Base-by-base conservation (phyloP, 23 red algal species). In the Gracilaria domingensis region DNA sequence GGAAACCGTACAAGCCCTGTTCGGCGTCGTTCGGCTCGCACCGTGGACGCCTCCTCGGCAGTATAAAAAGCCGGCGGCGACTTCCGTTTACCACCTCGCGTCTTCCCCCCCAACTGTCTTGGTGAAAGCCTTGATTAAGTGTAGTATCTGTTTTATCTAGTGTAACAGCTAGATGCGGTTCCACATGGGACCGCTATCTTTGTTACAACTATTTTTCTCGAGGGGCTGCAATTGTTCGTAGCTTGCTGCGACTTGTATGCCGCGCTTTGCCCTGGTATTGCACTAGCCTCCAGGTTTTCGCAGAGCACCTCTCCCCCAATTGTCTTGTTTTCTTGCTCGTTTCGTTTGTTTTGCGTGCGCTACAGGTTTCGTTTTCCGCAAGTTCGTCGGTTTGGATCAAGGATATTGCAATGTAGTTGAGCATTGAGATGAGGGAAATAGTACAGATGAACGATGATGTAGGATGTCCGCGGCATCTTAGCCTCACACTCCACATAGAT, bases 81-180 rank as follows among this genome's bases (percentile, higher is more conserved):
- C 64, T 12, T 9, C 64, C 8, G 0, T 17, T 13, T 34, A 13
- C 42, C 26, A 4, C 6, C 38, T 51, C 72, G 72, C 72, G 72
- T 82, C 54, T 70, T 55, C 64, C 73, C n/a, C 48, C 35, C 49
- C 60, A 90, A 81, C 87, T 90, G 87, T 90, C 87, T 90, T 90
- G 87, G 87, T 90, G 66, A 80, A 90, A 92, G 93, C 93, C 88
- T 91, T 86, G 93, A 95, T 95, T 91, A 95, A 88, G 82, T 95
- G 93, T 95, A 95, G 93, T 95, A 95, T 95, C 93, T 95, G 93
- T 95, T 95, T 88, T 95, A 95, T 95, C 93, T 88, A 95, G 82
- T 88, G 93, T 95, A 95, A 95, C 93, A 88, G 81, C 82, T 95
- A 88, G 93, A 95, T 95, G 87, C 83, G 93, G 74, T 70, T 80